Conservation (phyloP, 1,284 basidiomycete genomes). For the Laetiporus sulphureus region DNA sequence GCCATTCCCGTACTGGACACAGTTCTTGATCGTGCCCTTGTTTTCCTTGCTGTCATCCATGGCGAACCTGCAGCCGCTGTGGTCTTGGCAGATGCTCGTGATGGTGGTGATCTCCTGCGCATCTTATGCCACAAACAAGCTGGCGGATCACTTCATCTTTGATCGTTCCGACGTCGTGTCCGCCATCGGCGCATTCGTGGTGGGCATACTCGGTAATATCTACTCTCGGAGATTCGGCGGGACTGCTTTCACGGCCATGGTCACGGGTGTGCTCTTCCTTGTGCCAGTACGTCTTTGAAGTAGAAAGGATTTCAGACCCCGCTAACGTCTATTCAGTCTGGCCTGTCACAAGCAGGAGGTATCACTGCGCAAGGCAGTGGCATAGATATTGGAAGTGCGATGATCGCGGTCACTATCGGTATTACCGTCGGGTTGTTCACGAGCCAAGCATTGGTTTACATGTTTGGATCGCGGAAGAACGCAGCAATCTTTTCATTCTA, state of each 20-base stretch:
- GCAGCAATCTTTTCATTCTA: conserved; percentile 81
- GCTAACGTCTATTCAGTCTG: conserved; percentile 48
- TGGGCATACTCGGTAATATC: conserved; percentile 75
- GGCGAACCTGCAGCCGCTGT: conserved; percentile 71
- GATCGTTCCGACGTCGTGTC: conserved; percentile 80
- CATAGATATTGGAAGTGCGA: conserved; percentile 72
- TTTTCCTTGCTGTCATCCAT: conserved; percentile 74
- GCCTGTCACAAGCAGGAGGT: conserved; percentile 81
- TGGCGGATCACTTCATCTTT: conserved; percentile 81
- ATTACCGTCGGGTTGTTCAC: conserved; percentile 90
- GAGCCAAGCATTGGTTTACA: conserved; percentile 81
- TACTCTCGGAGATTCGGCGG: conserved; percentile 85
- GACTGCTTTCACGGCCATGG: conserved; percentile 87
- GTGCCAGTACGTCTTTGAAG: conserved; percentile 55
- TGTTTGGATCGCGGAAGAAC: conserved; percentile 77
- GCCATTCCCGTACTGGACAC: conserved; percentile 70
- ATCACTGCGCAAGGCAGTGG: conserved; percentile 64
- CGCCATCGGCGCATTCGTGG: conserved; percentile 82
- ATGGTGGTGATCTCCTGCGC: conserved; percentile 85
- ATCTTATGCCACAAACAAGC: conserved; percentile 71
- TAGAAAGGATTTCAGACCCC: neutral
- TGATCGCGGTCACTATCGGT: conserved; percentile 86
- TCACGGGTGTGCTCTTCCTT: conserved; percentile 79
- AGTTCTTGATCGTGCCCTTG: conserved; percentile 76
- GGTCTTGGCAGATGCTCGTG: conserved; percentile 64